phyloP scores from a whole-genome alignment of 768 basidiomycete species.

The Lactarius pseudohatsudake region DNA sequence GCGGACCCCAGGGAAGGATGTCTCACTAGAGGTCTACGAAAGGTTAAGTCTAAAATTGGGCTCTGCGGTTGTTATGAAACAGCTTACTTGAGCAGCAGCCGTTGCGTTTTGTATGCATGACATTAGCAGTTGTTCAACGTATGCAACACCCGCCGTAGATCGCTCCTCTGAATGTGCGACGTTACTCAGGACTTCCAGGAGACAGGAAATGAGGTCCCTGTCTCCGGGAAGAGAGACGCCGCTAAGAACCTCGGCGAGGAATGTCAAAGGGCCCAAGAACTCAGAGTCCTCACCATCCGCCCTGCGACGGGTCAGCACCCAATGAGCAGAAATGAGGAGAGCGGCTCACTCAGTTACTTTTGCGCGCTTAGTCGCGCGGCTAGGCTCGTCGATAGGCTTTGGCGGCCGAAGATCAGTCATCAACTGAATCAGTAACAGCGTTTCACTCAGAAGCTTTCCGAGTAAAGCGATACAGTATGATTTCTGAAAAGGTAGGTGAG shows the following conservation, averaged over 20 bases:
- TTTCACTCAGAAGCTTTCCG: slow-evolving; percentile 48
- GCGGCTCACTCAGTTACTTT: slow-evolving; percentile 55
- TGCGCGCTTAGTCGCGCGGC: slow-evolving; percentile 62
- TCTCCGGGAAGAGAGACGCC: slow-evolving; percentile 66
- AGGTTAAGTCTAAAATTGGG: slow-evolving; percentile 1
- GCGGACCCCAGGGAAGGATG: slow-evolving; percentile 60
- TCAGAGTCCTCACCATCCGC: slow-evolving; percentile 6
- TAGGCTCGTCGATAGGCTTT: slow-evolving; percentile 38
- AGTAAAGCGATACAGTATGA: slow-evolving; percentile 49
- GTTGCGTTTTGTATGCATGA: slow-evolving; percentile 72
- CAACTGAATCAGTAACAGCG: slow-evolving; percentile 52
- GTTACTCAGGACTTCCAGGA: slow-evolving; percentile 71
- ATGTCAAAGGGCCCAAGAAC: slow-evolving; percentile 43
- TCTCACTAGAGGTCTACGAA: slow-evolving; percentile 50
- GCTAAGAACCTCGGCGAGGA: slow-evolving; percentile 70
- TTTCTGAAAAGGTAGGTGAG: slow-evolving; percentile 14
- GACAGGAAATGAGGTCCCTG: slow-evolving; percentile 63
- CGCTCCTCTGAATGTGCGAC: slow-evolving; percentile 57
- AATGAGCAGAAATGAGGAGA: not conserved
- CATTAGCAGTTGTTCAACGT: slow-evolving; percentile 82
- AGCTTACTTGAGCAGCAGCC: slow-evolving; percentile 52
- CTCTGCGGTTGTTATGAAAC: not conserved
- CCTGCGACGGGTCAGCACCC: slow-evolving; percentile 5
- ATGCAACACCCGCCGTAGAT: slow-evolving; percentile 65
- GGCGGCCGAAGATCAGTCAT: slow-evolving; percentile 56